A percentile compares a stretch with the other conserved stretches of the same genome.
These are phyloP conservation scores for Sorghum bicolor DNA, from an alignment of 176 grass and related monocot genomes.

Conservation along the genomic window Sorghum_bicolor_NCBIv3 NC_012870.2:65421001-65421500, in stretches of 20 bases:
- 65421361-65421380: not conserved
- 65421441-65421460: not conserved
- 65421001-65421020: not conserved
- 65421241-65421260: not conserved
- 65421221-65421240: not conserved
- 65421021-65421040: not conserved
- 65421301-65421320: not conserved
- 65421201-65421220: not conserved
- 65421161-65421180: conserved; percentile 7
- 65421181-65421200: not conserved
- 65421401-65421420: not conserved
- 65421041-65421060: not conserved
- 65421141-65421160: not conserved
- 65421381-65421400: not conserved
- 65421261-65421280: conserved; percentile 5
- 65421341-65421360: not conserved
- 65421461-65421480: conserved; percentile 6
- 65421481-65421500: not conserved
- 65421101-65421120: not conserved
- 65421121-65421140: not conserved
- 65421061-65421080: not conserved
- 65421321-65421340: not conserved
- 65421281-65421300: not conserved
- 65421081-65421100: not conserved
- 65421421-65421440: not conserved